Evolutionary conservation across 805 yeast genomes (phyloP), one percentile per base, ranked within the genome.

Genomic region (Wickerhamomyces tratensis): DNA sequence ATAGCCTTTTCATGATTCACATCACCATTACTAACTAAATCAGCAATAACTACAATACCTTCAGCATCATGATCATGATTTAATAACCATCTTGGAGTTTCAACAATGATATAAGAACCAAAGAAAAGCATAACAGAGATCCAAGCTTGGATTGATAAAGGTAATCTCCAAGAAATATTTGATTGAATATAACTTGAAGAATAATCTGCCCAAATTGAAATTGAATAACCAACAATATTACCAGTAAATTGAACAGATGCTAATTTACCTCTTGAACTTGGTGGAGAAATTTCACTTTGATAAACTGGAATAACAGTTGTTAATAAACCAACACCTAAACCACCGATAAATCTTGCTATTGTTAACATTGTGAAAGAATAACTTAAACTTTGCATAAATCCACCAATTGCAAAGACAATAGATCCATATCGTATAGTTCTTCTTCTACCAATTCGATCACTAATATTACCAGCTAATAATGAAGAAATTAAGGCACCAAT

Each of bases 211-310:
- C 96, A 87, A 25, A 87, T 91, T 39, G 93, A 81, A 20, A 82
- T 65, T 2, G 86, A 74, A 59, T 86, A 88, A 6, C 95, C 96
- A 6, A 79, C 56, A 37, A 87, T 79, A 62, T 86, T 87, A 10
- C 95, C 94, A 0, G 94, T 81, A 61, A 86, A 88, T 57, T 87
- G 94, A 34, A 86, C 82, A 57, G 95, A 85, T 5, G 91, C 95
- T 42, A 86, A 67, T 53, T 77, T 74, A 3, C 96, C 96, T 55
- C 96, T 72, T 50, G 84, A 85, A 54, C 85, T 85, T 25, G 88
- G 82, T 1, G 96, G 96, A 7, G 89, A 77, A 40, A 88, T 85
- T 57, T 87, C 96, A 40, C 89, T 79, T 58, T 86, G 95, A 61
- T 86, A 87, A 40, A 86, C 79, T 1, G 95, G 95, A 10, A 87